These are phyloP conservation scores for Baffinella frigidus DNA, from an alignment of 208 protist species.

Conservation along the genomic window DNA sequence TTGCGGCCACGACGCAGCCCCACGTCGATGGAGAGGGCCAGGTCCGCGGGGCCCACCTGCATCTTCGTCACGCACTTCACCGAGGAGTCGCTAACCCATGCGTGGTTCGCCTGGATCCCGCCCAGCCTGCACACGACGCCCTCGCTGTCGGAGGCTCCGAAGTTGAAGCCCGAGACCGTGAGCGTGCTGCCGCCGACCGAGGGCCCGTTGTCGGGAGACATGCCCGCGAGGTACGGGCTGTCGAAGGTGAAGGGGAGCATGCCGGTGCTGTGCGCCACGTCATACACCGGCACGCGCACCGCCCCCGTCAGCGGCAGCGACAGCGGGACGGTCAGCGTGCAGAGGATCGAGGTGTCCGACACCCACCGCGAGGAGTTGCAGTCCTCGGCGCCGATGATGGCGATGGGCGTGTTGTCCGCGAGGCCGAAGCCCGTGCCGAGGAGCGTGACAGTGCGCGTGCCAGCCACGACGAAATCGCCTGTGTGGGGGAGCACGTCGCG, in stretches of 20 bases:
- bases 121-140: not conserved
- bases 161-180: conserved; percentile 13
- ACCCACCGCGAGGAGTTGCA: not conserved
- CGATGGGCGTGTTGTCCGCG: conserved; percentile 10
- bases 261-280: not conserved
- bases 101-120: too few relatives aligned
- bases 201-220: not conserved
- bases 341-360: not conserved
- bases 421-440: not conserved
- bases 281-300: not conserved
- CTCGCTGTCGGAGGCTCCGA: not conserved
- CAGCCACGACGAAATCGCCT: not conserved
- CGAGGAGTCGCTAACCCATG: conserved; percentile 25
- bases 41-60: not conserved
- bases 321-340: not conserved
- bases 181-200: not conserved
- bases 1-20: not conserved
- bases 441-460: not conserved
- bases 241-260: not conserved
- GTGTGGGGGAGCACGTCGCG: not conserved
- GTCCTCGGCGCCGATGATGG: not conserved
- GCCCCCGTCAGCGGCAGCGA: not conserved
- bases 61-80: not conserved
- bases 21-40: not conserved
- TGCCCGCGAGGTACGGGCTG: not conserved